These are phyloP conservation scores for Colletotrichum siamense DNA, from an alignment of 2,329 filamentous ascomycete genomes.

Conservation along the genomic window DNA sequence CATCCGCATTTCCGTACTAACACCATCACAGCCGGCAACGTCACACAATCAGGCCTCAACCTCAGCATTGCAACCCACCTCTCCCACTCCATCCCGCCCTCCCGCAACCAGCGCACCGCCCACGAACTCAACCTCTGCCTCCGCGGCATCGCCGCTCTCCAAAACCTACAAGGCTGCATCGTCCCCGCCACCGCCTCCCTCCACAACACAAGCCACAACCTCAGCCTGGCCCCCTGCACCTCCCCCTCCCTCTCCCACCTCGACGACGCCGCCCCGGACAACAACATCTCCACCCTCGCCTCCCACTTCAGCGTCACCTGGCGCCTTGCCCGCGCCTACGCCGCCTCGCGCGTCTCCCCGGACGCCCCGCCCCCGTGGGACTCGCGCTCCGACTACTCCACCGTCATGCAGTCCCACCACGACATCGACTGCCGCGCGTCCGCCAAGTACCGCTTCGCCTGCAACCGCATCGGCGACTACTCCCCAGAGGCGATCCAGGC, in stretches of 20 bases:
- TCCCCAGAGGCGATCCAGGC: conserved; percentile 45
- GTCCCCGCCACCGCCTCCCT: neutral
- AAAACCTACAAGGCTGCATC: conserved; percentile 43
- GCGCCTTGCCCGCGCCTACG: conserved; percentile 52
- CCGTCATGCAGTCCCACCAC: conserved; percentile 54
- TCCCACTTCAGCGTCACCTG: conserved; percentile 50
- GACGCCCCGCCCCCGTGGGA: conserved; percentile 47
- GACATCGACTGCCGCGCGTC: conserved; percentile 58
- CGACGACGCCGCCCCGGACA: conserved; percentile 20
- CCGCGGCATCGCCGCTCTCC: conserved; percentile 47
- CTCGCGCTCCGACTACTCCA: conserved; percentile 56
- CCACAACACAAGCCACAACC: neutral
- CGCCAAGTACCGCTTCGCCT: conserved; percentile 54
- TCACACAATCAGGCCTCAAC: conserved; percentile 26
- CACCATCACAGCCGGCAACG: conserved; percentile 25
- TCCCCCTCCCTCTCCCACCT: neutral
- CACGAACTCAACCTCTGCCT: conserved; percentile 36
- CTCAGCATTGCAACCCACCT: conserved; percentile 28
- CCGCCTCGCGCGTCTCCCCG: conserved; percentile 47
- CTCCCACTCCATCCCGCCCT: conserved; percentile 23
- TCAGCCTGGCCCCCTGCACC: neutral
- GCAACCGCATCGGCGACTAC: conserved; percentile 49
- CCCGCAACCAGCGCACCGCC: conserved; percentile 22
- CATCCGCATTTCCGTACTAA: neutral
- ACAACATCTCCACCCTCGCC: conserved; percentile 51